Evolutionary conservation across 2,329 filamentous ascomycete genomes (phyloP).

Genomic region (Fragosphaeria purpurea): DNA sequence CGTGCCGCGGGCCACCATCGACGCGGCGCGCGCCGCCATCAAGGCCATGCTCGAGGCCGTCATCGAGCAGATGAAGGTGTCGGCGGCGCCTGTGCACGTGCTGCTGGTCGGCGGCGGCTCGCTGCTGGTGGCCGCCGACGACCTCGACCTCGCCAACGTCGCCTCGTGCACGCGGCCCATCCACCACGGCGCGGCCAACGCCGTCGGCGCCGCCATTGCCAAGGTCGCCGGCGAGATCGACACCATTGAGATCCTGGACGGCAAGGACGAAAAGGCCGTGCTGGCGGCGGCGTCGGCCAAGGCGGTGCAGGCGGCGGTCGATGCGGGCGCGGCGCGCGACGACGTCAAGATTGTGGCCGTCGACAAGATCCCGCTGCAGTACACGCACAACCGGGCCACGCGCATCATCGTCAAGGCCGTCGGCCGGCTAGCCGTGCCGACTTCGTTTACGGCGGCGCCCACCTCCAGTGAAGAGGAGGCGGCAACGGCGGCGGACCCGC

Average conservation of each 20-base stretch:
- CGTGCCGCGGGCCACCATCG: constrained; percentile 26
- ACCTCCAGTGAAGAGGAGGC: neutral
- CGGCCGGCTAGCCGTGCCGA: constrained; percentile 29
- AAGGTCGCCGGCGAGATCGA: constrained; percentile 45
- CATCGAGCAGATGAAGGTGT: constrained; percentile 53
- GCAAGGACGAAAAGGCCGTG: constrained; percentile 26
- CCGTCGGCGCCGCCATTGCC: constrained; percentile 53
- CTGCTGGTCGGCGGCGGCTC: constrained; percentile 55
- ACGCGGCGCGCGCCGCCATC: constrained; percentile 27
- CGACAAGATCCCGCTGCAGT: constrained; percentile 44
- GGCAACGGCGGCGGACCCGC: neutral
- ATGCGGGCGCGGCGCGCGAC: constrained; percentile 32
- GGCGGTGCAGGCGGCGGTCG: constrained; percentile 34
- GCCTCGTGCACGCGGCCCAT: constrained; percentile 44
- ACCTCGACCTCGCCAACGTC: constrained; percentile 45
- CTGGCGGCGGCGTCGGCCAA: constrained; percentile 28
- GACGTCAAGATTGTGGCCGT: constrained; percentile 40
- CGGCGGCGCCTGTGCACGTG: constrained; percentile 47
- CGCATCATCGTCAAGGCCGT: constrained; percentile 50
- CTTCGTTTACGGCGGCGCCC: too few species aligned
- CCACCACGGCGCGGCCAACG: constrained; percentile 52
- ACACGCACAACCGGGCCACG: constrained; percentile 38
- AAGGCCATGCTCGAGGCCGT: constrained; percentile 43
- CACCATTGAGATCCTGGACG: constrained; percentile 31
- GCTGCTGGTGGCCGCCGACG: constrained; percentile 42